Conservation (phyloP, 345 rosid genomes). For the Rhodamnia rubescens region DNA sequence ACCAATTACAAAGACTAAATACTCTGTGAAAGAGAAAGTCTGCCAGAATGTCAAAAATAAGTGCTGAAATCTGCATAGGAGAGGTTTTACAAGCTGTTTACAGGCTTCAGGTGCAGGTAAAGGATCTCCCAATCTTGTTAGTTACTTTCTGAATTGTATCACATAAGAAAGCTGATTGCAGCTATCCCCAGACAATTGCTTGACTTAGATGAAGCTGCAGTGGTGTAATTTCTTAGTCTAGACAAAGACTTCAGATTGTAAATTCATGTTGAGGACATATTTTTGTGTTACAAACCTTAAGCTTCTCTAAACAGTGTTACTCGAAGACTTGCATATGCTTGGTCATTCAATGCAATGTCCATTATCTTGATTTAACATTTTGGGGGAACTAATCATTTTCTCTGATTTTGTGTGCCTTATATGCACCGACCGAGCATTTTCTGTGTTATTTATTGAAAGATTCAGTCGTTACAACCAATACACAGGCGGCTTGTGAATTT, state of each 20-base stretch:
- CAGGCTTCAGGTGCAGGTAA: neutral
- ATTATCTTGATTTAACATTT: neutral
- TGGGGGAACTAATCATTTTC: neutral
- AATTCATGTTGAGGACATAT: neutral
- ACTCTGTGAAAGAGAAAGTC: neutral
- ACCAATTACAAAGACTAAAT: neutral
- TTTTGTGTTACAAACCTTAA: neutral
- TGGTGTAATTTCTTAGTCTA: neutral
- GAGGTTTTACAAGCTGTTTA: neutral
- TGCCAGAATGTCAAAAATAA: neutral
- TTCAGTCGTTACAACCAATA: neutral
- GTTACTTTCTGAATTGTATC: neutral
- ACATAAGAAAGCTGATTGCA: neutral
- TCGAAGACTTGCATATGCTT: neutral
- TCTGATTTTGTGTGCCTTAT: neutral
- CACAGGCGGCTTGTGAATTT: neutral
- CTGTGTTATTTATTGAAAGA: neutral
- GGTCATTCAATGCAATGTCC: neutral
- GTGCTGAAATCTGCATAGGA: neutral
- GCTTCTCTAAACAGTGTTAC: neutral
- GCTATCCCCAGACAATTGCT: neutral
- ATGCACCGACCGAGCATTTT: neutral
- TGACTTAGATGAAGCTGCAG: neutral
- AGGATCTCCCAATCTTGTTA: neutral
- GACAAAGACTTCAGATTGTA: neutral